Percentiles rank a stretch among this genome's conserved stretches.
These are phyloP conservation scores for Rhizoclosmatium sp. DNA, from an alignment of 192 early-diverging fungal genomes.

Conservation along the genomic window DNA sequence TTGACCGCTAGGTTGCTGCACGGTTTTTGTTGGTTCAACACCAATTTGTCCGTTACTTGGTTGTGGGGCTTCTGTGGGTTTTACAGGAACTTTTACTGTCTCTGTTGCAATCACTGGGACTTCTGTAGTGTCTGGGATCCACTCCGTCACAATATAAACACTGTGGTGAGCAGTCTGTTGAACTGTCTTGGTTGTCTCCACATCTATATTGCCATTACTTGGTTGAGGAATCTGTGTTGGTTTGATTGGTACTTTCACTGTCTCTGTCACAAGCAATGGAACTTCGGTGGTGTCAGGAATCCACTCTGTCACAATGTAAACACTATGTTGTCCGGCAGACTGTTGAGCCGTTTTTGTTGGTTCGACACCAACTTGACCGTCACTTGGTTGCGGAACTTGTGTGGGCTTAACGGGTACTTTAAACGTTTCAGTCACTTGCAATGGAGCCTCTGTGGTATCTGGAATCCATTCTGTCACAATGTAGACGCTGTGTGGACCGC, in stretches of 20 bases:
- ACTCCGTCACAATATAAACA: slow-evolving; percentile 24
- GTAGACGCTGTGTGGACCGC: not conserved
- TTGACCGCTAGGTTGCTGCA: no score
- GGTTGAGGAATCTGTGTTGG: not conserved
- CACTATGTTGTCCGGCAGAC: slow-evolving; percentile 4
- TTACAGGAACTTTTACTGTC: no score
- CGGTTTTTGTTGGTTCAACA: no score
- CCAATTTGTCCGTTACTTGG: no score
- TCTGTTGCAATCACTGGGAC: not conserved
- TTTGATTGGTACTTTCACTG: no score
- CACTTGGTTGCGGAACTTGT: not conserved
- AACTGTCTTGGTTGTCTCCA: not conserved
- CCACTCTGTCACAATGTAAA: slow-evolving; percentile 30
- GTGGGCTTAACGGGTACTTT: not conserved
- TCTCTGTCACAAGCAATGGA: no score
- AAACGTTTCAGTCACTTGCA: not conserved
- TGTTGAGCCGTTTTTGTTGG: no score
- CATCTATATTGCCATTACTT: not conserved
- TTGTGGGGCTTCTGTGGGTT: no score
- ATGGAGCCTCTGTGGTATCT: not conserved
- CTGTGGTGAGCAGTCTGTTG: not conserved
- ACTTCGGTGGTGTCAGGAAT: slow-evolving; percentile 1
- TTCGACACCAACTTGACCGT: not conserved
- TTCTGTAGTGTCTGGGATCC: not conserved
- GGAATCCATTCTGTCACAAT: slow-evolving; percentile 26